Percentiles rank a stretch among this genome's conserved stretches.
These are phyloP conservation scores for Thelephora terrestris DNA, from an alignment of 1,284 basidiomycete species.

Conservation along the genomic window DNA sequence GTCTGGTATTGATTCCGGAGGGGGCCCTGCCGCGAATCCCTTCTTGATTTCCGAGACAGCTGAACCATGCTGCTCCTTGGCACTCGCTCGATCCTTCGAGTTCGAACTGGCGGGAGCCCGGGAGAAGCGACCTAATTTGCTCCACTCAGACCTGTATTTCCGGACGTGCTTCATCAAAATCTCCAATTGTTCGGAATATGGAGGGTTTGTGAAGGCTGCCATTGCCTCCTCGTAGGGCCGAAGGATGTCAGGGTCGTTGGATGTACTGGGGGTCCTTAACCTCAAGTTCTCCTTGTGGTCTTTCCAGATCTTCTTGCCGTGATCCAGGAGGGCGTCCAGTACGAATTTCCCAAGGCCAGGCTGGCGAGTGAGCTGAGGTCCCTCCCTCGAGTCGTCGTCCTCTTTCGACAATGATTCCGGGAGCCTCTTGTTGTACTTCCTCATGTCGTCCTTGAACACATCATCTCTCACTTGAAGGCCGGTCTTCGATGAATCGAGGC, in stretches of 20 bases:
- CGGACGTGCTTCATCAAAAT: slow-evolving; percentile 9
- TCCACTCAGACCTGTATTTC: background rate
- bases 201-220: too few species aligned
- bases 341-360: slow-evolving; percentile 15
- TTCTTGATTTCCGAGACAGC: slow-evolving; percentile 1
- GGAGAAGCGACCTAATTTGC: background rate
- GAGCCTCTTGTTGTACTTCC: slow-evolving; percentile 8
- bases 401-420: slow-evolving; percentile 13
- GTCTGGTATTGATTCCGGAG: too few species aligned
- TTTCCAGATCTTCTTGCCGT: slow-evolving; percentile 12
- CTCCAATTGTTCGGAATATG: background rate
- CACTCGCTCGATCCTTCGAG: background rate
- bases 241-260: slow-evolving; percentile 7
- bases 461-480: slow-evolving; percentile 17
- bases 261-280: background rate
- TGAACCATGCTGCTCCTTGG: background rate
- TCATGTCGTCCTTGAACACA: slow-evolving; percentile 13
- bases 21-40: slow-evolving; percentile 5
- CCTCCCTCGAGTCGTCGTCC: background rate
- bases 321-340: slow-evolving; percentile 18
- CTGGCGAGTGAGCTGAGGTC: background rate
- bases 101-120: background rate
- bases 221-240: slow-evolving; percentile 4
- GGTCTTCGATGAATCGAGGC: slow-evolving; percentile 26
- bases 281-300: slow-evolving; percentile 10